These are phyloP conservation scores for Aspergillus piperis DNA, from an alignment of 2,329 filamentous ascomycete genomes.

Conservation along the genomic window DNA sequence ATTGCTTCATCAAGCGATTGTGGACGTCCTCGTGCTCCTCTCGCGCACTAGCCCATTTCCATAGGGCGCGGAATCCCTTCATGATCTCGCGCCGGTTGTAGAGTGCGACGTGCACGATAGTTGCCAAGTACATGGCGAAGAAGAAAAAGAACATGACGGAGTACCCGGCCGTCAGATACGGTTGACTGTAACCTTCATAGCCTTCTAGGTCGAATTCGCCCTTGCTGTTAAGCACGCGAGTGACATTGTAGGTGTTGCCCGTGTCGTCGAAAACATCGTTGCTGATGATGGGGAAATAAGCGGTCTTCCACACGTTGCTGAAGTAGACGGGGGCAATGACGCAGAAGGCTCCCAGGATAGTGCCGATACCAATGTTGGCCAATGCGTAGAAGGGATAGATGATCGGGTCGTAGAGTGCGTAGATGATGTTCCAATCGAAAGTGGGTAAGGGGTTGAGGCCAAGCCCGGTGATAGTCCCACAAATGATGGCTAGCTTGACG, in stretches of 20 bases:
- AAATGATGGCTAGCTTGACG: constrained; percentile 7
- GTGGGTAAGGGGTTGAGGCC: constrained; percentile 12
- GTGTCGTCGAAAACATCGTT: constrained; percentile 13
- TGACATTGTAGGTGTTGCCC: constrained; percentile 3
- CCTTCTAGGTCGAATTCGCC: constrained; percentile 4
- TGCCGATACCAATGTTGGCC: constrained; percentile 4
- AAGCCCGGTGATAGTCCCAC: constrained; percentile 4
- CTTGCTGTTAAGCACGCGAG: constrained; percentile 1
- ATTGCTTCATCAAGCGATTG: constrained; percentile 7
- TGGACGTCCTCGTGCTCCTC: constrained; percentile 7
- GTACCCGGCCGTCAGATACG: constrained; percentile 3
- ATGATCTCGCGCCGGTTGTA: constrained; percentile 6
- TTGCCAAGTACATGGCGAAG: constrained; percentile 9
- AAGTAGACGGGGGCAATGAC: constrained; percentile 7
- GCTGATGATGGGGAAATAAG: constrained; percentile 11
- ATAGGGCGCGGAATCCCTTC: neutral
- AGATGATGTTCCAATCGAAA: constrained; percentile 13
- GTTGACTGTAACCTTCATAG: constrained; percentile 6
- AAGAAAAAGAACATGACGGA: constrained; percentile 8
- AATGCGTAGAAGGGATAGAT: constrained; percentile 11
- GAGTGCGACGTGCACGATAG: neutral
- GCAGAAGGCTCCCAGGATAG: neutral
- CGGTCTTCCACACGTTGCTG: constrained; percentile 10
- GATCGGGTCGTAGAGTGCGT: constrained; percentile 1
- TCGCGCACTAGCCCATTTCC: neutral